These are phyloP conservation scores for Xylariaceae sp. DNA, from an alignment of 2,329 filamentous ascomycete genomes.

Conservation along the genomic window DNA sequence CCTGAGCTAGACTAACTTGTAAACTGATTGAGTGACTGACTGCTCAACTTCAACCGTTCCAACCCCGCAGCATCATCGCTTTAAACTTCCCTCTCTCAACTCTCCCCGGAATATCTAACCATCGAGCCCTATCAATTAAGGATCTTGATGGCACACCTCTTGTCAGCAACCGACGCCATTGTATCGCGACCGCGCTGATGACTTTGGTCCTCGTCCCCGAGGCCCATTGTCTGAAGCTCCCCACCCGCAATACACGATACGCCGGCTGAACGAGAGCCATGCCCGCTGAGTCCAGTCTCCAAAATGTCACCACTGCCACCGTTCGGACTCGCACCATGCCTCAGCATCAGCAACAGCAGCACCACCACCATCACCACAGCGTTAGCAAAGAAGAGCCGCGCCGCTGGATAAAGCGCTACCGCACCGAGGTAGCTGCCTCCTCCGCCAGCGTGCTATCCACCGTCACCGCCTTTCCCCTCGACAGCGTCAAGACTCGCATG, in stretches of 20 bases:
- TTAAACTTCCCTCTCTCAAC: constrained; percentile 17
- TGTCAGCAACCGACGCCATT: constrained; percentile 52
- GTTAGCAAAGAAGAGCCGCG: constrained; percentile 42
- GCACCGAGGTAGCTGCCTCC: constrained; percentile 81
- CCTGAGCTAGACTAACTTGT: neutral
- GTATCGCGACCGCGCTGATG: constrained; percentile 68
- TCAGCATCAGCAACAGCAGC: constrained; percentile 39
- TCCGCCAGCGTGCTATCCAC: constrained; percentile 80
- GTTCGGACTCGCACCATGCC: constrained; percentile 53
- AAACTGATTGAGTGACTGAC: constrained; percentile 21
- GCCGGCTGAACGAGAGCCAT: constrained; percentile 43
- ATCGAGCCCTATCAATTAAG: constrained; percentile 39
- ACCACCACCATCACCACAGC: too few relatives aligned
- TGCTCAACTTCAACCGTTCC: constrained; percentile 22
- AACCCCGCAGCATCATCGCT: constrained; percentile 30
- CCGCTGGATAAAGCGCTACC: constrained; percentile 75
- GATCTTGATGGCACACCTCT: constrained; percentile 61
- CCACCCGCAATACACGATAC: constrained; percentile 49
- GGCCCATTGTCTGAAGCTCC: constrained; percentile 56
- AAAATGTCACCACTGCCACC: constrained; percentile 53
- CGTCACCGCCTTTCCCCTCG: constrained; percentile 81
- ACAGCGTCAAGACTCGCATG: constrained; percentile 90
- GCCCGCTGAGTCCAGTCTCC: constrained; percentile 49
- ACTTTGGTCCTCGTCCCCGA: constrained; percentile 59
- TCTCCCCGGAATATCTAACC: constrained; percentile 11